phyloP scores from a whole-genome alignment of 2,329 filamentous ascomycete species.

The Aotearoamyces nothofagi region DNA sequence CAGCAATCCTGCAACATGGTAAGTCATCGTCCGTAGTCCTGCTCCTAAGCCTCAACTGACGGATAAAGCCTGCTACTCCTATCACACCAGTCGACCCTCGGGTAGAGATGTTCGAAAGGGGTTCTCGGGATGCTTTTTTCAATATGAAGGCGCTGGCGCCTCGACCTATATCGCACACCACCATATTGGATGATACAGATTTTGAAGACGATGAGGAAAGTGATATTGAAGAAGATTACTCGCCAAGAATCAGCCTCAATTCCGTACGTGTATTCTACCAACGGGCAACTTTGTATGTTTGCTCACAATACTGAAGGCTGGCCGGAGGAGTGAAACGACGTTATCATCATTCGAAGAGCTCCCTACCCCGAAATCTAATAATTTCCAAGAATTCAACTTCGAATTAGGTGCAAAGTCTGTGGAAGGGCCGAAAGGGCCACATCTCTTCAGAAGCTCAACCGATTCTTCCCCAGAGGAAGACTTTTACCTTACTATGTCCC shows the following conservation, averaged over 20 bases:
- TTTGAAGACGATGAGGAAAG: conserved; percentile 45
- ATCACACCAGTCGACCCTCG: conserved; percentile 15
- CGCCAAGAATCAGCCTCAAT: conserved; percentile 50
- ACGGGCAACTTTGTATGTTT: no score
- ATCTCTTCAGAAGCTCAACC: conserved; percentile 65
- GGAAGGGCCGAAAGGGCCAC: conserved; percentile 70
- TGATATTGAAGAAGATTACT: conserved; percentile 46
- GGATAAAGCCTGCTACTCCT: conserved; percentile 12
- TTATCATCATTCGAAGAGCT: conserved; percentile 77
- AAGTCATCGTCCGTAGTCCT: no score
- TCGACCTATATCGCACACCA: conserved; percentile 55
- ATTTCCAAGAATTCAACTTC: conserved; percentile 45
- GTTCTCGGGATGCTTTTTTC: conserved; percentile 43
- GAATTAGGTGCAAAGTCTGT: conserved; percentile 45
- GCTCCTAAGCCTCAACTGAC: no score
- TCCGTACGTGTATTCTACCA: no score
- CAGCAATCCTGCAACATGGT: no score
- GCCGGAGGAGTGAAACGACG: conserved; percentile 67
- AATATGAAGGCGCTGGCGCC: conserved; percentile 34
- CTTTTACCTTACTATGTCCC: conserved; percentile 52
- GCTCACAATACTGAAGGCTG: no score
- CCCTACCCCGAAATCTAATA: conserved; percentile 50
- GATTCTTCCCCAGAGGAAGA: conserved; percentile 34
- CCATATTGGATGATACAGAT: conserved; percentile 67
- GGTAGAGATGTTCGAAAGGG: conserved; percentile 29